Evolutionary conservation across 768 basidiomycete genomes (phyloP), one percentile per base, ranked within the genome.

Genomic region (Tulasnella sp.): DNA sequence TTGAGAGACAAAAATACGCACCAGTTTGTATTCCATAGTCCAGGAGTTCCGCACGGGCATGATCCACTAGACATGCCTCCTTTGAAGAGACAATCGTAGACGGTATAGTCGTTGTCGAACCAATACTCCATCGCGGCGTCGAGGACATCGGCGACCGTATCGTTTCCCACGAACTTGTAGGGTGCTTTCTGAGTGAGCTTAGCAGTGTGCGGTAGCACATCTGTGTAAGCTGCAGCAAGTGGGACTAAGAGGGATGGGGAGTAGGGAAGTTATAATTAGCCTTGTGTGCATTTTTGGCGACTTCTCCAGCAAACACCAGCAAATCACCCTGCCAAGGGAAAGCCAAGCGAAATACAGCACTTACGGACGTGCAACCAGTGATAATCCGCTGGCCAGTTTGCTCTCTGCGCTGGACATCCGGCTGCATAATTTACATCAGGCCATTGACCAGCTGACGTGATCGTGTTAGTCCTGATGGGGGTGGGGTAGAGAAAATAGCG

Each of bases 381-480:
- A 52, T 74, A 77, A 77, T 86, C 81, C 12, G 88, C 88, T 9
- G 88, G 88, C 89, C 90, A 90, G 75, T 88, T 90, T 4, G 88
- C 89, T 11, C 85, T 81, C 69, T 83, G 83, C 5, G 87, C 89
- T 59, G 78, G 76, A 74, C 89, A 90, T 7, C 89, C 89, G 22
- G 86, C 82, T 0, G 86, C 83, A 75, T 90, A 89, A 75, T 90
- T 83, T 17, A 90, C 81, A 47, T 83, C 80, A 4, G 80, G 32
- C 75, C 75, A 79, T 11, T 74, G 77, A 12, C 77, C 77, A 62
- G 78, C 72, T 5, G 52, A 41, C 14, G 41, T 73, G 39, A 75
- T 74, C 0, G 29, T 73, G 14, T 37, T 8, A 2, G 77, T 26
- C 75, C 73, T 74, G 26, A 22, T 12, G 40, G 35, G 35, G 36